Percentiles rank a stretch among this genome's conserved stretches.
These are phyloP conservation scores for Lasiosphaeria miniovina DNA, from an alignment of 495 filamentous ascomycete species.

Conservation along the genomic window DNA sequence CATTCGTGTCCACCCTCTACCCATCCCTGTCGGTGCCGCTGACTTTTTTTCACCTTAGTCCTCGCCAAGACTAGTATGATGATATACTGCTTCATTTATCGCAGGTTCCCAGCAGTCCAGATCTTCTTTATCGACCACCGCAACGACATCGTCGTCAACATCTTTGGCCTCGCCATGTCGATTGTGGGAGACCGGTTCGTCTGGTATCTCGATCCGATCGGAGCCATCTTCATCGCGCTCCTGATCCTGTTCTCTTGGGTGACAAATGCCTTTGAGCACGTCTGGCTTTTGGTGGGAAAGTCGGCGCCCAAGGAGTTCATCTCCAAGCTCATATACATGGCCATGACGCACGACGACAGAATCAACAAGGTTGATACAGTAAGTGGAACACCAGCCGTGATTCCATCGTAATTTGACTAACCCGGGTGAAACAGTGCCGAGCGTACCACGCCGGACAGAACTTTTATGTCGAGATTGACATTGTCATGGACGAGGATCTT, in stretches of 20 bases:
- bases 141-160: conserved; percentile 55
- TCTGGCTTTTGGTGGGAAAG: conserved; percentile 56
- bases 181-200: conserved; percentile 50
- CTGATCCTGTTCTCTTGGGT: conserved; percentile 55
- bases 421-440: conserved; percentile 35
- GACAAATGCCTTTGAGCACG: conserved; percentile 54
- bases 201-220: conserved; percentile 56
- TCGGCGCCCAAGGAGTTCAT: conserved; percentile 52
- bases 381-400: conserved; percentile 12
- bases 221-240: conserved; percentile 53
- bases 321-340: conserved; percentile 56
- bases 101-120: conserved; percentile 51
- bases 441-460: conserved; percentile 56
- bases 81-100: conserved; percentile 50
- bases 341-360: conserved; percentile 51
- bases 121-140: conserved; percentile 57
- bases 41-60: conserved; percentile 32
- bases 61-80: conserved; percentile 47
- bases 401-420: background rate
- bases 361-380: conserved; percentile 55
- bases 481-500: conserved; percentile 52
- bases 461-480: conserved; percentile 57
- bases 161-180: conserved; percentile 54
- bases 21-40: background rate
- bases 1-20: conserved; percentile 4